Conservation (phyloP, 306 rosid genomes). For the Dryas octopetala region DNA sequence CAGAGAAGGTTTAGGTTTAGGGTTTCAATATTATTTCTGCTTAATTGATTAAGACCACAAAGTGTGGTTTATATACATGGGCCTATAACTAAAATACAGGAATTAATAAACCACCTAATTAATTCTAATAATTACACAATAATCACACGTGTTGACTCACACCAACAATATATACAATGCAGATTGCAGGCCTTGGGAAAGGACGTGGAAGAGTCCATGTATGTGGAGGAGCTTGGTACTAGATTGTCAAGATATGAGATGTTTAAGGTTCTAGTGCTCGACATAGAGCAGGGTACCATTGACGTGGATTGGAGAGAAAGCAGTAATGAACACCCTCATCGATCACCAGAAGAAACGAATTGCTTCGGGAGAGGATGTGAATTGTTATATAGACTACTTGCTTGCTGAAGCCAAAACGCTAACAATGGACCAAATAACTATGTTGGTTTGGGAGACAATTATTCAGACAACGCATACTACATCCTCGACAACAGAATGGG, state of each 20-base stretch:
- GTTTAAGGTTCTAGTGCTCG: slow-evolving; percentile 63
- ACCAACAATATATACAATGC: too few relatives aligned
- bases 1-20: too few relatives aligned
- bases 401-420: slow-evolving; percentile 63
- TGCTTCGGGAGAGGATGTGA: slow-evolving; percentile 64
- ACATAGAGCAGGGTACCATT: slow-evolving; percentile 82
- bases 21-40: too few relatives aligned
- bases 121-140: too few relatives aligned
- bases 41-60: too few relatives aligned
- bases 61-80: too few relatives aligned
- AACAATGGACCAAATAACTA: slow-evolving; percentile 52
- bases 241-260: slow-evolving; percentile 53
- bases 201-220: slow-evolving; percentile 45
- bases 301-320: slow-evolving; percentile 93
- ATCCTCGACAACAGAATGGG: slow-evolving; percentile 81
- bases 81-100: too few relatives aligned
- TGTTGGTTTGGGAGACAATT: slow-evolving; percentile 82
- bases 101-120: too few relatives aligned
- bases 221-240: slow-evolving; percentile 62
- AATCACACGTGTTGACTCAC: too few relatives aligned
- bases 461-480: slow-evolving; percentile 84
- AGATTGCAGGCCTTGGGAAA: slow-evolving; percentile 61
- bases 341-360: slow-evolving; percentile 62
- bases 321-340: slow-evolving; percentile 64
- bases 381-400: slow-evolving; percentile 61